Evolutionary conservation across 169 alveolate genomes (phyloP).

Genomic region (Pseudocohnilembus persalinus): DNA sequence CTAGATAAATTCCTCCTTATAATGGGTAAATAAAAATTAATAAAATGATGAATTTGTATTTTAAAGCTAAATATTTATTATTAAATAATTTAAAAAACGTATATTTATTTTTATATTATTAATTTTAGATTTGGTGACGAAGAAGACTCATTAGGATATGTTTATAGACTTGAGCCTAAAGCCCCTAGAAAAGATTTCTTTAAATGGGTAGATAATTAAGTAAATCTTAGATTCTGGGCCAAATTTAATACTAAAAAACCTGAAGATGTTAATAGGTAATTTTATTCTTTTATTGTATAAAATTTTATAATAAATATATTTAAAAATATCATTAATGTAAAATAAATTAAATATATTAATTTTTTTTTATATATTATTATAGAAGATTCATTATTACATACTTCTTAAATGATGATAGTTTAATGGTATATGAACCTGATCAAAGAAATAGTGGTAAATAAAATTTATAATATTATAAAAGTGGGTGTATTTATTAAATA

Average conservation of each 20-base stretch:
- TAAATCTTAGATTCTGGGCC: constrained; percentile 66
- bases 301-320: background rate
- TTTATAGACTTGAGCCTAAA: constrained; percentile 67
- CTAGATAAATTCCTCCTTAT: constrained; percentile 80
- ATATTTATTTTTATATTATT: too few species aligned
- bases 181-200: constrained; percentile 79
- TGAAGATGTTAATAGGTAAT: constrained; percentile 75
- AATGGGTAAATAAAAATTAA: constrained; percentile 48
- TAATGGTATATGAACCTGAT: constrained; percentile 76
- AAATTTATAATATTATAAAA: background rate
- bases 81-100: background rate
- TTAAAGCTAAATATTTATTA: too few species aligned
- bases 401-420: constrained; percentile 76
- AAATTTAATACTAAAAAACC: constrained; percentile 65
- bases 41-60: too few species aligned
- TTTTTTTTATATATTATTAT: background rate
- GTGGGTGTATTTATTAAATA: background rate
- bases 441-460: constrained; percentile 79
- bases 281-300: background rate
- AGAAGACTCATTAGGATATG: constrained; percentile 83
- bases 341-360: too few species aligned
- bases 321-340: too few species aligned
- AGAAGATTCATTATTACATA: constrained; percentile 76
- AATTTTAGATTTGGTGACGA: constrained; percentile 73
- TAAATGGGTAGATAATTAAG: constrained; percentile 75